Base-by-base conservation (phyloP, 805 yeast genomes). In the Teunomyces aglyptinius region DNA sequence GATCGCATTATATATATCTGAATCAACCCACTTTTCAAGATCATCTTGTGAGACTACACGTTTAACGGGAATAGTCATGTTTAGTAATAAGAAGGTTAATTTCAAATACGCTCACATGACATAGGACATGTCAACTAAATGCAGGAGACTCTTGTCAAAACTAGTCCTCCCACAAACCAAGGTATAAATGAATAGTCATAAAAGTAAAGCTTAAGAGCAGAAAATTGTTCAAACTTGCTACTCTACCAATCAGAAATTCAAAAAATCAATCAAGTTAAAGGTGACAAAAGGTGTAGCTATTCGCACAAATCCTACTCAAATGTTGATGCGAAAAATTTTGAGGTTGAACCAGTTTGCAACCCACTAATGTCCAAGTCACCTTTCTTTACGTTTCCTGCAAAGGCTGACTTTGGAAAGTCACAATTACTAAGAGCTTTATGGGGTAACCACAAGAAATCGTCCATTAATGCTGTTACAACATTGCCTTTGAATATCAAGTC, bases 31-130 rank as follows among this genome's bases (percentile, higher is more conserved):
- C 45, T 69, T 60, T 8, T 69, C 73, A 56, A 92, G 60, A 60
- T 92, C 98, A 0, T 75, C 73, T 0, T 66, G 60, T 1, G 82
- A 77, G 7, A 79, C 54, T 6, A 89, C 73, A 46, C 90, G 64
- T 44, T 51, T 49, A 19, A 42, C 45, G 4, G 45, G 45, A 13
- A 6, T 6, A 7, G 18, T n/a, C 39, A 36, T 36, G 16, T 8
- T 20, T 12, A 18, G 27, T 22, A 18, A 20, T 18, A 36, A 15
- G 15, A 6, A 20, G 22, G 18, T 7, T 7, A 13, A 7, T 13
- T 8, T 13, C 18, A 11, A 7, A n/a, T 31, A 31, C 5, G 16
- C 18, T 31, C 33, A 31, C 33, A 31, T 31, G 33, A 31, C 33
- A 31, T n/a, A 24, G 11, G 6, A 24, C 2, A 24, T 7, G 24